Evolutionary conservation across 345 rosid species (phyloP).

Genomic region (Citrus sp.): DNA sequence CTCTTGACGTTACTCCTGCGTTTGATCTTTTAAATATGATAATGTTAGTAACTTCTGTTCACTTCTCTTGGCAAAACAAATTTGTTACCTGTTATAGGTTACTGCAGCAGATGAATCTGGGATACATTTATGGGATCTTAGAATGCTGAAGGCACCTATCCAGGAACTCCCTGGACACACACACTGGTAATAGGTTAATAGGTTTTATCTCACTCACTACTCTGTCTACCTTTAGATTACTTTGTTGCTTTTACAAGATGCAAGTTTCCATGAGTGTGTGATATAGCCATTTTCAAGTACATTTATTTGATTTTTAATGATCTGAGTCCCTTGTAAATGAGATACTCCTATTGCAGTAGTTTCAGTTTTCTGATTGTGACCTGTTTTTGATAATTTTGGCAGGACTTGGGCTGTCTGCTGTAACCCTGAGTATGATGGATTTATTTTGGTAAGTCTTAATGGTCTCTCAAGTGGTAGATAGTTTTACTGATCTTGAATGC

Average conservation of each 20-base stretch:
- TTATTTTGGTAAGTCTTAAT: constrained; percentile 58
- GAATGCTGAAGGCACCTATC: constrained; percentile 62
- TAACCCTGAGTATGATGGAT: constrained; percentile 77
- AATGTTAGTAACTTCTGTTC: background rate
- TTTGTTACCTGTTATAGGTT: constrained; percentile 35
- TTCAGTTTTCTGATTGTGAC: constrained; percentile 10
- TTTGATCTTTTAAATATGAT: constrained; percentile 4
- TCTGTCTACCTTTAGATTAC: constrained; percentile 9
- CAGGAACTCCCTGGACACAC: constrained; percentile 81
- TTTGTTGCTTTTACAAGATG: constrained; percentile 6
- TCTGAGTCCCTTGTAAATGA: background rate
- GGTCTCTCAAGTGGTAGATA: background rate
- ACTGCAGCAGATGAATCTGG: constrained; percentile 83
- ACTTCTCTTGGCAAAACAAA: background rate
- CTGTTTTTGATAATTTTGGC: constrained; percentile 27
- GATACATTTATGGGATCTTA: constrained; percentile 72
- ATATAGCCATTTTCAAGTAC: constrained; percentile 4
- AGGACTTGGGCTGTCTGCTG: constrained; percentile 93
- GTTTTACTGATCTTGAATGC: background rate
- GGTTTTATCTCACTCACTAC: constrained; percentile 1
- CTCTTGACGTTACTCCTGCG: background rate
- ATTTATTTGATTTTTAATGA: constrained; percentile 2
- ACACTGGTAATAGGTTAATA: constrained; percentile 58
- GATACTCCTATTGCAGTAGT: constrained; percentile 1
- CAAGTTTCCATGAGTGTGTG: constrained; percentile 1